phyloP scores from a whole-genome alignment of 1,139 yeast genomes.

The Blastobotrys capitulatus region DNA sequence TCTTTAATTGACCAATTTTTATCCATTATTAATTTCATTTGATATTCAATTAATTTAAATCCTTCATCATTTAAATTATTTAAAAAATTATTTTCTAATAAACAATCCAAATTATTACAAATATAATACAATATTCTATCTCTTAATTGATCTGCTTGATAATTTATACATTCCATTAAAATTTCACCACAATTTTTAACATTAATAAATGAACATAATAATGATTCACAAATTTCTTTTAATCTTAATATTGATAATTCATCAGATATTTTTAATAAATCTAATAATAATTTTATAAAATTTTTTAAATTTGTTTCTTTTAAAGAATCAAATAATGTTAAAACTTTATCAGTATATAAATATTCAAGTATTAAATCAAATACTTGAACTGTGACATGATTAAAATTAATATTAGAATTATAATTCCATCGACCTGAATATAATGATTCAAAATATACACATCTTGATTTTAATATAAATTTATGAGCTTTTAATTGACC shows the following conservation, averaged over 20 bases:
- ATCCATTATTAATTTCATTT: constrained; percentile 18
- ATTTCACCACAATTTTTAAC: constrained; percentile 58
- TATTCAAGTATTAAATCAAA: constrained; percentile 51
- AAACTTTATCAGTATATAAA: constrained; percentile 51
- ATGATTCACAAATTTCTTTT: constrained; percentile 55
- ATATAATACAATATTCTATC: constrained; percentile 64
- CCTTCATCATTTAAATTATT: constrained; percentile 27
- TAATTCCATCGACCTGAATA: constrained; percentile 53
- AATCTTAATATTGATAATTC: constrained; percentile 57
- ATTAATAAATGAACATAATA: constrained; percentile 51
- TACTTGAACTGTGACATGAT: constrained; percentile 39
- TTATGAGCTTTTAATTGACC: constrained; percentile 44
- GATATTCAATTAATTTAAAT: constrained; percentile 32
- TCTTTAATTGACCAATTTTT: neutral
- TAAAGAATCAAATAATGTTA: constrained; percentile 40
- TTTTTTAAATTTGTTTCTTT: constrained; percentile 32
- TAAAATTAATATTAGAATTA: neutral
- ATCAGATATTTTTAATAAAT: constrained; percentile 58
- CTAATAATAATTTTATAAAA: constrained; percentile 52
- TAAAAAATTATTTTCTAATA: constrained; percentile 47
- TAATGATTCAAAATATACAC: constrained; percentile 59
- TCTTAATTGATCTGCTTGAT: constrained; percentile 51
- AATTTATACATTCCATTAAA: constrained; percentile 48
- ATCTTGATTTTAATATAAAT: constrained; percentile 48
- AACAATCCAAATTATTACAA: constrained; percentile 56